Evolutionary conservation across 306 rosid species (phyloP).

Genomic region (Trifolium repens): DNA sequence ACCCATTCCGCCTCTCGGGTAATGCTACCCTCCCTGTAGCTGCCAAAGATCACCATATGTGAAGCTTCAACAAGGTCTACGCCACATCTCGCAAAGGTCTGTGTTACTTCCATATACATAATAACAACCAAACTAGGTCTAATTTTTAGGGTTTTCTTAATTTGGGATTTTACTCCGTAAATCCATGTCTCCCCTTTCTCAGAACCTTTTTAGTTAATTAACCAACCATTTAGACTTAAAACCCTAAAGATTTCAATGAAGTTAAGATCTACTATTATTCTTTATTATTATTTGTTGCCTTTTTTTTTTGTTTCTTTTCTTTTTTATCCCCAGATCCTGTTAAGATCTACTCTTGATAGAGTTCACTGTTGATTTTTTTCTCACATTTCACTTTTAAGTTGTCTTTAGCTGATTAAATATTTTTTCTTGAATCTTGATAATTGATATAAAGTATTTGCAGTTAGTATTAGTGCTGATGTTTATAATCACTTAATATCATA

Average conservation of each 20-base stretch:
- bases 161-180: neutral
- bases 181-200: neutral
- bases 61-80: neutral
- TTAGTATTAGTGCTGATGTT: neutral
- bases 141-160: neutral
- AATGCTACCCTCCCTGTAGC: neutral
- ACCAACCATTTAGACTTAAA: constrained; percentile 9
- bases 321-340: too few species aligned
- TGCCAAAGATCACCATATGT: neutral
- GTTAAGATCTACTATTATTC: too few species aligned
- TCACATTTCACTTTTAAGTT: too few species aligned
- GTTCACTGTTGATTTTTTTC: too few species aligned
- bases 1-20: neutral
- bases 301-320: too few species aligned
- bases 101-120: neutral
- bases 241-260: neutral
- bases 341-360: too few species aligned
- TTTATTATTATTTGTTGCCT: too few species aligned
- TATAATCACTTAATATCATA: neutral
- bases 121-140: neutral
- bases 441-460: too few species aligned
- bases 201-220: neutral
- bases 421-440: too few species aligned
- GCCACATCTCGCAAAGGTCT: neutral
- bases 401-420: too few species aligned